Conservation (phyloP, 2,329 filamentous ascomycete genomes). For the Phialophora chinensis region DNA sequence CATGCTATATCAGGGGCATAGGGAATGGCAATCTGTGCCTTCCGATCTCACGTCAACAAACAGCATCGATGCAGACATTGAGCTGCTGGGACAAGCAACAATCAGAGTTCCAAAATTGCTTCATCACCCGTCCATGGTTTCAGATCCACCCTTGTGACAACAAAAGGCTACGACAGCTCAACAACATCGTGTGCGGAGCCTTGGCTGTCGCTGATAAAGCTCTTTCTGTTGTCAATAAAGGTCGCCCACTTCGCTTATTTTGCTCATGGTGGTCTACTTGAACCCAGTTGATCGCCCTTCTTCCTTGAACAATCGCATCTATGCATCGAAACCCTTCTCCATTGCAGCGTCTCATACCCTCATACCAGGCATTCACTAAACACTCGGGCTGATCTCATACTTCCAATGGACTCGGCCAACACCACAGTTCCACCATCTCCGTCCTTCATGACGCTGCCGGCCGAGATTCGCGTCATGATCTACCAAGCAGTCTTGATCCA, state of each 20-base stretch:
- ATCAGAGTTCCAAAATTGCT: not conserved
- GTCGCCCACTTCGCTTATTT: not conserved
- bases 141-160: not conserved
- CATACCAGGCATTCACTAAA: not conserved
- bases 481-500: not conserved
- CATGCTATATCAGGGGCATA: not conserved
- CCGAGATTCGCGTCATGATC: constrained; percentile 1
- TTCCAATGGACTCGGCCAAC: not conserved
- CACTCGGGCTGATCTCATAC: not conserved
- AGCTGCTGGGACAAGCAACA: not conserved
- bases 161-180: not conserved
- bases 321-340: not conserved
- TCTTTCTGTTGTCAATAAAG: not conserved
- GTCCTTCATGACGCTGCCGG: not conserved
- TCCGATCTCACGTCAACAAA: not conserved
- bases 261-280: not conserved
- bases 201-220: not conserved
- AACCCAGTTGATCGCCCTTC: not conserved
- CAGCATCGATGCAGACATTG: not conserved
- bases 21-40: not conserved
- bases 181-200: not conserved
- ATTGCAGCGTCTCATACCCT: not conserved
- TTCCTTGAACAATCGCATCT: not conserved
- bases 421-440: not conserved
- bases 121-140: not conserved